Base-by-base conservation (phyloP, 2,329 filamentous ascomycete genomes). In the Ophiostoma novo-ulmi region DNA sequence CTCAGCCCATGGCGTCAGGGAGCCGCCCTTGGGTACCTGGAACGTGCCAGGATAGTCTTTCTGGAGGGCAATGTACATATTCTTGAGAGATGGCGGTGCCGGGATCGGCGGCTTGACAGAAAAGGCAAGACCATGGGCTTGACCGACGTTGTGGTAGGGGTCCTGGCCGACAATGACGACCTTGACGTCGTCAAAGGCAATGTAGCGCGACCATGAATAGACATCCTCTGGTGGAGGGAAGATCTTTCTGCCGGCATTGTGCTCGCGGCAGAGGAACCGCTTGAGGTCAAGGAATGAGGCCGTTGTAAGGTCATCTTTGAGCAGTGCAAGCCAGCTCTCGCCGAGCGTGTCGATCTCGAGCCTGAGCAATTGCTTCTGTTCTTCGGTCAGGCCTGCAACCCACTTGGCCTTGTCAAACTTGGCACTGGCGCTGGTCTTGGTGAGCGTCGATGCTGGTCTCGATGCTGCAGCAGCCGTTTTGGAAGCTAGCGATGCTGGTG, bases 121-220 rank as follows among this genome's bases (percentile, higher is more conserved):
- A 85, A 99, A 99, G 78, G 92, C 94, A 72, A 99, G 89, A 63
- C 95, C 95, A 80, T 98, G 95, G 68, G 95, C 95, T 84, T 99
- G 95, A 80, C 96, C 96, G 79, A 88, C 80, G 79, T 97, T 97
- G 83, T 99, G 95, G 80, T 99, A 99, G 2, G 95, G 95, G 79
- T 99, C 95, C 82, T 99, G 95, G 74, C 95, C 95, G 70, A 98
- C 81, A 77, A 99, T 93, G 72, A 99, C 94, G 71, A 91, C 91
- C 80, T 97, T 97, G 79, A 98, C 94, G 17, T 85, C 90, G 81
- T 90, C 83, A 75, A 99, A 89, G 8, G 95, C 94, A 0, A 94
- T 97, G 79, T 97, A 91, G 36, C 93, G 91, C 72, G 94, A 97
- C 95, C 95, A 99, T 74, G 92, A 95, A 80, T 99, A 99, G 14